These are phyloP conservation scores for Helianthus annuus DNA, from an alignment of 129 eudicot genomes.

Conservation along the genomic window HanXRQr2.0-SUNRISE NC_035449.2:58332701-58333200, in stretches of 20 bases:
- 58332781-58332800: too few relatives aligned
- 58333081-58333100: constrained; percentile 86
- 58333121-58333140: constrained; percentile 56
- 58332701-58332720: too few relatives aligned
- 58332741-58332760: too few relatives aligned
- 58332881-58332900: not conserved
- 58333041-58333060: constrained; percentile 73
- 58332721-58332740: too few relatives aligned
- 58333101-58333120: constrained; percentile 82
- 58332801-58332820: too few relatives aligned
- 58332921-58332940: not conserved
- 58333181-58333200: too few relatives aligned
- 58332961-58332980: too few relatives aligned
- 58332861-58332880: not conserved
- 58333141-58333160: constrained; percentile 2
- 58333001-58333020: too few relatives aligned
- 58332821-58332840: not conserved
- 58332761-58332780: too few relatives aligned
- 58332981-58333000: too few relatives aligned
- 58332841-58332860: not conserved
- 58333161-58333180: not conserved
- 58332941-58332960: not conserved
- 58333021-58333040: not conserved
- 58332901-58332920: not conserved
- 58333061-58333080: constrained; percentile 78